Evolutionary conservation across 2,329 filamentous ascomycete species (phyloP).

Genomic region (Aspergillus tamarii): DNA sequence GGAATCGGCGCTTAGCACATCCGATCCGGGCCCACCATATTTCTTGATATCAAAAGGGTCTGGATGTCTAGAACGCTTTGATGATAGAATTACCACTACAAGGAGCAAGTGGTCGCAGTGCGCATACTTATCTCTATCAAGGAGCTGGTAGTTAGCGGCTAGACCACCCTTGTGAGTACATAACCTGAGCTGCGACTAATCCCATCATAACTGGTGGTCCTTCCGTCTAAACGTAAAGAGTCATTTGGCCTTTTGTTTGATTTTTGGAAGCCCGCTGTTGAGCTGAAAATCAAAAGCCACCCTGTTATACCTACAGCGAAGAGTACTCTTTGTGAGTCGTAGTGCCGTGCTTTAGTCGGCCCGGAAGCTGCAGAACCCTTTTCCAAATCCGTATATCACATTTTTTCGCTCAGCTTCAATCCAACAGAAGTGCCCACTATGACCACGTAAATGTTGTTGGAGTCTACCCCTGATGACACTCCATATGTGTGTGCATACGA

Average conservation of each 20-base stretch:
- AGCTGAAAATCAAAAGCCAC: background rate
- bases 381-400: background rate
- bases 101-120: background rate
- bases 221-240: background rate
- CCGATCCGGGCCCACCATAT: conserved; percentile 1
- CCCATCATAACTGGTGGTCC: background rate
- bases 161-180: background rate
- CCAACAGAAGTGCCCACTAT: background rate
- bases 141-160: background rate
- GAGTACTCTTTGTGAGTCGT: background rate
- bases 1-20: background rate
- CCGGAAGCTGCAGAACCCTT: background rate
- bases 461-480: background rate
- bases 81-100: background rate
- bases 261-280: background rate
- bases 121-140: background rate
- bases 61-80: background rate
- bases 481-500: background rate
- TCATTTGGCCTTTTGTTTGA: background rate
- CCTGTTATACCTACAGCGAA: background rate
- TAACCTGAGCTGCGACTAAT: background rate
- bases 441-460: background rate
- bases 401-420: background rate
- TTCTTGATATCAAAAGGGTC: background rate
- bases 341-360: background rate